A percentile compares a stretch with the other conserved stretches of the same genome.
Evolutionary conservation across 495 filamentous ascomycete genomes (phyloP).

Genomic region (Xylaria palmicola): DNA sequence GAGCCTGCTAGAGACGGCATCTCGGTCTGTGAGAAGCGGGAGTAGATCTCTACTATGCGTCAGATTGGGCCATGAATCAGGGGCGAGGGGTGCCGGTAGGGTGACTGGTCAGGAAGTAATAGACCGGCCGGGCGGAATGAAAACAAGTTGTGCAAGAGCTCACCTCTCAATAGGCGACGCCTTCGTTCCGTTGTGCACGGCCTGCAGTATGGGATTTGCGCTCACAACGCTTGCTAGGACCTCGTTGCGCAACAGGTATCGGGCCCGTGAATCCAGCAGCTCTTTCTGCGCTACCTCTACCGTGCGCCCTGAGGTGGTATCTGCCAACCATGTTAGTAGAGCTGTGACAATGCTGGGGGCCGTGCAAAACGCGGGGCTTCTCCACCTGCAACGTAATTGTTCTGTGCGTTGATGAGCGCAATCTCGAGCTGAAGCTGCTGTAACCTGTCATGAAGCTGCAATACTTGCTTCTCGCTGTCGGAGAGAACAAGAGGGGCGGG

Average conservation of each 20-base stretch:
- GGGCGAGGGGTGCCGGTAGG: constrained; percentile 3
- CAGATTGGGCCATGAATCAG: background rate
- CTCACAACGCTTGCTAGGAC: constrained; percentile 65
- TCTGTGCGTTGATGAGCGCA: constrained; percentile 60
- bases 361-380: constrained; percentile 2
- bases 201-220: constrained; percentile 72
- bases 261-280: constrained; percentile 65
- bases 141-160: background rate
- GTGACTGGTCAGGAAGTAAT: constrained; percentile 6
- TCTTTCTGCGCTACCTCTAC: constrained; percentile 60
- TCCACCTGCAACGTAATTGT: constrained; percentile 31
- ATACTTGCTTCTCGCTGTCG: constrained; percentile 57
- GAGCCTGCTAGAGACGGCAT: constrained; percentile 59
- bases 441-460: constrained; percentile 67
- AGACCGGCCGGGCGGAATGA: background rate
- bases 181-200: constrained; percentile 67
- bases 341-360: background rate
- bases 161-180: constrained; percentile 69
- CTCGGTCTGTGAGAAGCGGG: constrained; percentile 64
- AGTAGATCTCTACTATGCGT: constrained; percentile 56
- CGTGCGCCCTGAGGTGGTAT: constrained; percentile 36
- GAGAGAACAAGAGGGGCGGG: constrained; percentile 50
- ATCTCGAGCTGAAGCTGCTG: constrained; percentile 70
- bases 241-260: constrained; percentile 63
- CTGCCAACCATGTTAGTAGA: constrained; percentile 12